Conservation (phyloP, 306 rosid species). For the Comarum palustre region DNA sequence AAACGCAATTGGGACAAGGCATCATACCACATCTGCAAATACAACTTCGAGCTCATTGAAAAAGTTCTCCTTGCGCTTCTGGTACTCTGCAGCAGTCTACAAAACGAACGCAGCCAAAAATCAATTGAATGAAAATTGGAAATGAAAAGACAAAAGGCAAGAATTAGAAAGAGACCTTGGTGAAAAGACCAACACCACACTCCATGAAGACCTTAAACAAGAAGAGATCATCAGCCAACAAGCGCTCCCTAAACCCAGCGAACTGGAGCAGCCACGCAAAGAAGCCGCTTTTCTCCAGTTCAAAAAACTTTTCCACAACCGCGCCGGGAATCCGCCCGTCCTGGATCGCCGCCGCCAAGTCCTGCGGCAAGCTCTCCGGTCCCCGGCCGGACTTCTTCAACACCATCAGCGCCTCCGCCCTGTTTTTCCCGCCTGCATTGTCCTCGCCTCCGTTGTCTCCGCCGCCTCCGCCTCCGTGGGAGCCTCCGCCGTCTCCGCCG, state of each 20-base stretch:
- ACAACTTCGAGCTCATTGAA: slow-evolving; percentile 92
- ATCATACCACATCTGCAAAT: slow-evolving; percentile 89
- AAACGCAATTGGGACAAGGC: neutral
- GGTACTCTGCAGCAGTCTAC: slow-evolving; percentile 97
- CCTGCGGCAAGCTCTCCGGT: slow-evolving; percentile 66
- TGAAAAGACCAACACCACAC: slow-evolving; percentile 91
- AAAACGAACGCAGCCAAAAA: slow-evolving; percentile 15
- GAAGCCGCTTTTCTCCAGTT: slow-evolving; percentile 57
- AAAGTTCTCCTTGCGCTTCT: slow-evolving; percentile 74
- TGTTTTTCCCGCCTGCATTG: slow-evolving; percentile 34
- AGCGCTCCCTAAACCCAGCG: slow-evolving; percentile 75
- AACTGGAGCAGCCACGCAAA: slow-evolving; percentile 85
- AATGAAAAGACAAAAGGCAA: neutral
- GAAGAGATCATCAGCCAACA: slow-evolving; percentile 90
- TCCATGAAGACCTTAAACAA: slow-evolving; percentile 76
- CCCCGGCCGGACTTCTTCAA: slow-evolving; percentile 64
- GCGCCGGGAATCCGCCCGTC: slow-evolving; percentile 72
- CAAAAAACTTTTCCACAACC: slow-evolving; percentile 62
- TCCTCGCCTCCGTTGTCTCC: slow-evolving; percentile 21
- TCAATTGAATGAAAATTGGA: neutral
- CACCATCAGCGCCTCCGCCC: slow-evolving; percentile 55
- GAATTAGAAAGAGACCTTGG: slow-evolving; percentile 53
- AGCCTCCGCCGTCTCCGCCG: slow-evolving; percentile 28
- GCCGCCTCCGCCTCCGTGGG: slow-evolving; percentile 22
- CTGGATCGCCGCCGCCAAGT: slow-evolving; percentile 70